Percentiles rank a stretch among this genome's conserved stretches.
phyloP scores from a whole-genome alignment of 208 protist species.

The Crithidia mellificae region DNA sequence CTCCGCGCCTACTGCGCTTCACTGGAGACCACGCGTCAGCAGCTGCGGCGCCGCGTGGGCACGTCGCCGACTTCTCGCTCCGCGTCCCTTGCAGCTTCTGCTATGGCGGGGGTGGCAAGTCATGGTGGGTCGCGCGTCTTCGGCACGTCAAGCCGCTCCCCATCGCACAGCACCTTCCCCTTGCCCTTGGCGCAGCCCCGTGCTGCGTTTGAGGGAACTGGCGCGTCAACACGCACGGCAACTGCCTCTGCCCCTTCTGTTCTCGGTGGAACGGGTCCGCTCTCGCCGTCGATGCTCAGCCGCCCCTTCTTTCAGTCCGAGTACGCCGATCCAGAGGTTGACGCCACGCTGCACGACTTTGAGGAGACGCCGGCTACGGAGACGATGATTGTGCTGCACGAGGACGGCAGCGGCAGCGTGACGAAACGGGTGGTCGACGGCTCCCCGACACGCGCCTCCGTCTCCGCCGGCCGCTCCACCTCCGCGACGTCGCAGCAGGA shows the following conservation, averaged over 20 bases:
- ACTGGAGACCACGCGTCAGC: slow-evolving; percentile 38
- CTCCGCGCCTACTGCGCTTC: slow-evolving; percentile 39
- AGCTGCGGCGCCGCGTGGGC: slow-evolving; percentile 21
- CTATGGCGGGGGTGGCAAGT: neutral
- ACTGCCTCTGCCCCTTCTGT: neutral
- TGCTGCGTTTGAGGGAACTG: neutral
- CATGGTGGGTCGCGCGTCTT: neutral
- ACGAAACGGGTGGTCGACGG: slow-evolving; percentile 36
- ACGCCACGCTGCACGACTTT: slow-evolving; percentile 45
- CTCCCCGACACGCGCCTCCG: slow-evolving; percentile 13
- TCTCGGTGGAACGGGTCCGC: too few relatives aligned
- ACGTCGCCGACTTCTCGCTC: neutral
- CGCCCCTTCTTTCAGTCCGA: slow-evolving; percentile 37
- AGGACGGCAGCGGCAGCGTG: slow-evolving; percentile 40
- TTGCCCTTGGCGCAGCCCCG: slow-evolving; percentile 2
- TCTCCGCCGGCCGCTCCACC: slow-evolving; percentile 8
- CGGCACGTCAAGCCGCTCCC: slow-evolving; percentile 9
- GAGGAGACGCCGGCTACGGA: slow-evolving; percentile 33
- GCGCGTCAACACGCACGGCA: neutral
- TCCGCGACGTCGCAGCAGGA: neutral
- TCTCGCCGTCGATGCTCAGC: slow-evolving; percentile 5
- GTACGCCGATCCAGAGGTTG: slow-evolving; percentile 45
- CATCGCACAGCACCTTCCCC: neutral
- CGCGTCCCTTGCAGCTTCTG: neutral
- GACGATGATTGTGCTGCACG: slow-evolving; percentile 42